These are phyloP conservation scores for Clavispora fructus DNA, from an alignment of 805 yeast genomes.

Conservation along the genomic window DNA sequence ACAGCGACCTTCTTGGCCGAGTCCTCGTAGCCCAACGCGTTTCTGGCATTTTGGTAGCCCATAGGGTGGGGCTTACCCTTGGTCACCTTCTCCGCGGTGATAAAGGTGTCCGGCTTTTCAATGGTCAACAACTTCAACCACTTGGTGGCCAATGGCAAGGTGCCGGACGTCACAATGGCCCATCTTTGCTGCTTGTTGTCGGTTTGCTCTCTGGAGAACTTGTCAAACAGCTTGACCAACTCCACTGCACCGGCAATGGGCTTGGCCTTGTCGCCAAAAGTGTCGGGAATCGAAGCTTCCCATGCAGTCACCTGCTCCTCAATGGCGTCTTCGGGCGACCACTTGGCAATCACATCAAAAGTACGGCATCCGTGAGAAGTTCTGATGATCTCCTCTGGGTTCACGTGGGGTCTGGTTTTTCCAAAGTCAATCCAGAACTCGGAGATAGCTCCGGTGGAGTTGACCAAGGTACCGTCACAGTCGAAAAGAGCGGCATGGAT, in stretches of 20 bases:
- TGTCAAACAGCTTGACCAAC: conserved; percentile 50
- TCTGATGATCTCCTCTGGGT: conserved; percentile 65
- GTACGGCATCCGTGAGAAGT: conserved; percentile 83
- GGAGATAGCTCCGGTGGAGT: conserved; percentile 78
- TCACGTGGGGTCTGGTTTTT: conserved; percentile 58
- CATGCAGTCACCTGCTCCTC: conserved; percentile 59
- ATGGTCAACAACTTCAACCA: conserved; percentile 67
- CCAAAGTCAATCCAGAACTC: conserved; percentile 78
- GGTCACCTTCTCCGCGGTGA: conserved; percentile 75
- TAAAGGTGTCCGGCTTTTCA: conserved; percentile 65
- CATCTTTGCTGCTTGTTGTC: conserved; percentile 51
- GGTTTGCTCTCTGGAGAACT: conserved; percentile 39
- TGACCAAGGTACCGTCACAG: conserved; percentile 82
- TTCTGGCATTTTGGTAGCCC: conserved; percentile 64
- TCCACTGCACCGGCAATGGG: conserved; percentile 74
- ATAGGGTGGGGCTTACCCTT: conserved; percentile 85
- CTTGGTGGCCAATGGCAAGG: conserved; percentile 66
- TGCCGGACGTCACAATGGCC: conserved; percentile 87
- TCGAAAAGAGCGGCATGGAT: conserved; percentile 61
- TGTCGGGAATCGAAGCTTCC: conserved; percentile 66
- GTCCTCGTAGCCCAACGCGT: conserved; percentile 36
- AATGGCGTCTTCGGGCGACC: conserved; percentile 70
- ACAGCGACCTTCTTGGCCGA: conserved; percentile 47
- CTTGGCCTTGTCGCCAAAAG: conserved; percentile 66
- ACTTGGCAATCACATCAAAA: conserved; percentile 65